Evolutionary conservation across 1,139 yeast genomes (phyloP).

Genomic region (Geotrichum fermentans): DNA sequence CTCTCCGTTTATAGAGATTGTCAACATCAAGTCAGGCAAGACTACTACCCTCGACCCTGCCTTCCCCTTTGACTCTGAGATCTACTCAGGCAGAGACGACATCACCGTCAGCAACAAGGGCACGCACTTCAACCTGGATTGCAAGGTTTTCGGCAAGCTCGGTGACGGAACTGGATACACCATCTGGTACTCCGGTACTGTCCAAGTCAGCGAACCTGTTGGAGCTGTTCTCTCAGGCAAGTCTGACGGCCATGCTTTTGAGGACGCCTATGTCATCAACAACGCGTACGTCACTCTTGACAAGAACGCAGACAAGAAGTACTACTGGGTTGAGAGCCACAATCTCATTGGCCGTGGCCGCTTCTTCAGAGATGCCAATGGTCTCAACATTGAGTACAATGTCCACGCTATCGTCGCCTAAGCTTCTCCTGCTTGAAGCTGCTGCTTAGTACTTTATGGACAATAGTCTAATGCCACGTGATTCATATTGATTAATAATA

Average conservation of each 20-base stretch:
- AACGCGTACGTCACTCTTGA: conserved; percentile 45
- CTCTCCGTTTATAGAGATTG: conserved; percentile 24
- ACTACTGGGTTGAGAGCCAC: conserved; percentile 46
- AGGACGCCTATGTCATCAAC: conserved; percentile 47
- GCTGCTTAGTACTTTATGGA: too few species aligned
- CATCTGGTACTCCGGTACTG: conserved; percentile 44
- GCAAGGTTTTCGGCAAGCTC: conserved; percentile 45
- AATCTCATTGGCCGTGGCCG: conserved; percentile 53
- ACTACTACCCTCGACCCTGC: conserved; percentile 35
- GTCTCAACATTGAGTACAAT: conserved; percentile 50
- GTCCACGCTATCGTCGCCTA: conserved; percentile 29
- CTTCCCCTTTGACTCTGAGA: conserved; percentile 37
- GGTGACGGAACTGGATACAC: conserved; percentile 39
- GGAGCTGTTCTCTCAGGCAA: conserved; percentile 39
- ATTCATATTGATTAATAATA: too few species aligned
- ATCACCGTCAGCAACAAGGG: conserved; percentile 36
- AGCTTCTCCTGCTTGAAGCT: too few species aligned
- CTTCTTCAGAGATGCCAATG: conserved; percentile 45
- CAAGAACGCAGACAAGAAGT: conserved; percentile 41
- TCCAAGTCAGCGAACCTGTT: conserved; percentile 39
- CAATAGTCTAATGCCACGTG: too few species aligned
- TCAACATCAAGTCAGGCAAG: conserved; percentile 36
- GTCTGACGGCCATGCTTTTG: conserved; percentile 37
- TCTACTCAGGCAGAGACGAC: conserved; percentile 46
- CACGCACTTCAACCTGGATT: conserved; percentile 40